phyloP scores from a whole-genome alignment of 768 basidiomycete genomes.

The Kwoniella sp. region DNA sequence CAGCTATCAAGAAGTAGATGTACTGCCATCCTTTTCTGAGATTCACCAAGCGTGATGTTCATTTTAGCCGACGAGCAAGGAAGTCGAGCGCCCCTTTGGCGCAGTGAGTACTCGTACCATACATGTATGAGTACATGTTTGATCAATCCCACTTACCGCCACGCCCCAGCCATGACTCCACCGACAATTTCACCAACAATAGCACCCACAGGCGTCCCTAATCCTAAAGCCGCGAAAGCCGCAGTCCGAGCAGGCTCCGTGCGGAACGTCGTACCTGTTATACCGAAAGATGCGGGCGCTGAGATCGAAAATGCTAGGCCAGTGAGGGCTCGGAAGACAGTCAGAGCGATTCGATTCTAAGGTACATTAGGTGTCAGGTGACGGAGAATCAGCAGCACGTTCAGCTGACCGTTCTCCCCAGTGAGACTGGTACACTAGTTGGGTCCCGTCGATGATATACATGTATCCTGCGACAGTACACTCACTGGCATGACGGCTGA shows the following conservation, averaged over 20 bases:
- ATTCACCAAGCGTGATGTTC: no score
- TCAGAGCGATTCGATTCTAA: conserved; percentile 29
- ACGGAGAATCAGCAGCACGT: no score
- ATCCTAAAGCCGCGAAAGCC: conserved; percentile 79
- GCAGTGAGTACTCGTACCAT: no score
- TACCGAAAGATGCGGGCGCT: conserved; percentile 33
- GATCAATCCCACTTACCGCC: conserved; percentile 6
- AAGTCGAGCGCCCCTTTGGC: no score
- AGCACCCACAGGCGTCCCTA: conserved; percentile 77
- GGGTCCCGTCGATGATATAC: no score
- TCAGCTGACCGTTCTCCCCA: no score
- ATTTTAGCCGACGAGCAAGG: neutral
- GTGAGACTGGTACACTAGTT: no score
- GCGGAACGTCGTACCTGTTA: conserved; percentile 26
- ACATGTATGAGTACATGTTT: no score
- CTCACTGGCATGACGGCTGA: conserved; percentile 28
- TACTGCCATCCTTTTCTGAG: conserved; percentile 57
- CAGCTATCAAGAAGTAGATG: conserved; percentile 65
- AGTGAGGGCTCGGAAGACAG: conserved; percentile 36
- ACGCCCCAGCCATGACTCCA: conserved; percentile 60
- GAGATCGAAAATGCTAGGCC: conserved; percentile 36
- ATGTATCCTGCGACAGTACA: neutral
- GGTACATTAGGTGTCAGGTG: conserved; percentile 24
- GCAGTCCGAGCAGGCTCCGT: conserved; percentile 62
- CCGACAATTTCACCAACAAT: conserved; percentile 69